phyloP scores from a whole-genome alignment of 306 rosid genomes.

The Ormosia emarginata region DNA sequence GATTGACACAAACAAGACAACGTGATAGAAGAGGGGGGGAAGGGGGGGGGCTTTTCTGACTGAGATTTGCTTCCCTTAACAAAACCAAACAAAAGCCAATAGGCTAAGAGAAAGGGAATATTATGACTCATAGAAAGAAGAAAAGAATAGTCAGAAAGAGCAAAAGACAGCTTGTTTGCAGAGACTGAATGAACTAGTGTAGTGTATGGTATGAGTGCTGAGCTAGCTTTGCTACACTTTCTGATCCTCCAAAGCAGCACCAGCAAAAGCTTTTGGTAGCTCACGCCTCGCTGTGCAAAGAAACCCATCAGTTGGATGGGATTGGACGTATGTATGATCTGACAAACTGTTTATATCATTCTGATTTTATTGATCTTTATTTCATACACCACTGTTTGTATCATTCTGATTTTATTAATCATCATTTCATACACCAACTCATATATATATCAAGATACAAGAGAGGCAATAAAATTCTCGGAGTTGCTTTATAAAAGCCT shows the following conservation, averaged over 20 bases:
- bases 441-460: background rate
- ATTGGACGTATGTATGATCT: conserved; percentile 73
- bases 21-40: conserved; percentile 26
- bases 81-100: conserved; percentile 57
- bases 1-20: conserved; percentile 84
- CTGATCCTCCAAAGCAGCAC: conserved; percentile 15
- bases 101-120: conserved; percentile 42
- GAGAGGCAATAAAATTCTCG: background rate
- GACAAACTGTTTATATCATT: conserved; percentile 40
- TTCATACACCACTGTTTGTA: background rate
- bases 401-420: background rate
- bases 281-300: conserved; percentile 55
- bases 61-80: conserved; percentile 62
- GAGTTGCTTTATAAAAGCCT: background rate
- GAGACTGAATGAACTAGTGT: background rate
- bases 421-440: background rate
- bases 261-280: conserved; percentile 42
- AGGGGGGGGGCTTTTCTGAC: conserved; percentile 51
- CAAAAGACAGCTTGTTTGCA: conserved; percentile 9
- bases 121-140: conserved; percentile 47
- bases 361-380: background rate
- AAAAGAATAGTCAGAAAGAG: conserved; percentile 38
- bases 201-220: background rate
- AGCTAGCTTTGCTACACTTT: background rate
- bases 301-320: conserved; percentile 48